A percentile compares a stretch with the other conserved stretches of the same genome.
These are phyloP conservation scores for Capronia coronata DNA, from an alignment of 2,329 filamentous ascomycete genomes.

Conservation along the genomic window DNA sequence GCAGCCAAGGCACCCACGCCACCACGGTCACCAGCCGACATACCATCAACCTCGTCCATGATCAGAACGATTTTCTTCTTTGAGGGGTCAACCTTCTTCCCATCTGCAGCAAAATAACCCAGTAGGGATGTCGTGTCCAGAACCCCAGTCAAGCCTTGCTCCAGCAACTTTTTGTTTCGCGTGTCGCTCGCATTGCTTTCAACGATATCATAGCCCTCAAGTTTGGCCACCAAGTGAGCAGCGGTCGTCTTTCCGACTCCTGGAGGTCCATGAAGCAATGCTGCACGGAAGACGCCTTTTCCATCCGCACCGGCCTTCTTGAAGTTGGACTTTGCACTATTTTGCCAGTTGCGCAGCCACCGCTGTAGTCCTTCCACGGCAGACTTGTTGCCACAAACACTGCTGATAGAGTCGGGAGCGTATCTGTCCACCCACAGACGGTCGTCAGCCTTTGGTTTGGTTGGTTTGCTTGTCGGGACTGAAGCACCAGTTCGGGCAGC, in stretches of 20 bases:
- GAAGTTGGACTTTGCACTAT: constrained; percentile 72
- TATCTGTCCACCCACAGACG: constrained; percentile 94
- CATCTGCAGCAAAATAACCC: constrained; percentile 81
- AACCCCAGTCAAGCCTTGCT: constrained; percentile 78
- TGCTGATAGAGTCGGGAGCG: constrained; percentile 72
- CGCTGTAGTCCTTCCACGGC: constrained; percentile 81
- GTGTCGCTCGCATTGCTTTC: constrained; percentile 96
- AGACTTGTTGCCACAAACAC: constrained; percentile 92
- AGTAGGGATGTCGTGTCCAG: constrained; percentile 88
- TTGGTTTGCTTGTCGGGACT: constrained; percentile 37
- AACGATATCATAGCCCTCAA: constrained; percentile 88
- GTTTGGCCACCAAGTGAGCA: constrained; percentile 83
- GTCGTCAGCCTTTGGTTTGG: constrained; percentile 45
- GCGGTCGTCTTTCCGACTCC: constrained; percentile 98
- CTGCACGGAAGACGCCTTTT: constrained; percentile 72
- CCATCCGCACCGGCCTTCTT: constrained; percentile 78
- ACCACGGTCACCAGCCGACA: constrained; percentile 94
- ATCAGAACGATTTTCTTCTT: constrained; percentile 95
- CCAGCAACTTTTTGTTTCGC: constrained; percentile 91
- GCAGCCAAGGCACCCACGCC: constrained; percentile 91
- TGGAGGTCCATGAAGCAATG: constrained; percentile 90
- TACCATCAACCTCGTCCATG: constrained; percentile 98
- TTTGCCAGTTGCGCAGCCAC: constrained; percentile 80
- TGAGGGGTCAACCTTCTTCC: constrained; percentile 66
- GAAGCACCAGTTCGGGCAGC: constrained; percentile 37